These are phyloP conservation scores for Hypoxylon sp. DNA, from an alignment of 2,329 filamentous ascomycete species.

Conservation along the genomic window DNA sequence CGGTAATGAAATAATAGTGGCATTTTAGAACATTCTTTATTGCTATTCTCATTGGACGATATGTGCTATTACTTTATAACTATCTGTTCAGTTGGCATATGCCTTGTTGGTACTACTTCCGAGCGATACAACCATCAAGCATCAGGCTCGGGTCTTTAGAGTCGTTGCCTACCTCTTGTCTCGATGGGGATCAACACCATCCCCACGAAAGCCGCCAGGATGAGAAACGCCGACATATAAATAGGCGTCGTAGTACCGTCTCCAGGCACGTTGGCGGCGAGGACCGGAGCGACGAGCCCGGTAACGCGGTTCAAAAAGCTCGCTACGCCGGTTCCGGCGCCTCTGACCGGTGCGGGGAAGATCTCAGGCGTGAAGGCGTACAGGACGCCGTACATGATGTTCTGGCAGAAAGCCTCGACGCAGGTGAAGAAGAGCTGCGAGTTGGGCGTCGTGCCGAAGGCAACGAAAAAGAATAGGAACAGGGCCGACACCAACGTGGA, in stretches of 20 bases:
- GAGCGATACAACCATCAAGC: too few relatives aligned
- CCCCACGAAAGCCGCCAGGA: slow-evolving; percentile 68
- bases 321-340: slow-evolving; percentile 78
- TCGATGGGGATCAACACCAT: slow-evolving; percentile 73
- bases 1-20: slow-evolving; percentile 12
- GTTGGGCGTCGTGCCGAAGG: slow-evolving; percentile 65
- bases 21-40: slow-evolving; percentile 5
- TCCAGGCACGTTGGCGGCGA: slow-evolving; percentile 71
- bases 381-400: slow-evolving; percentile 81
- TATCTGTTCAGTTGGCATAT: background rate
- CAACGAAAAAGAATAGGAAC: slow-evolving; percentile 76
- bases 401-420: slow-evolving; percentile 77
- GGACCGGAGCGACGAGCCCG: slow-evolving; percentile 75
- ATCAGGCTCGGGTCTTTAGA: slow-evolving; percentile 52
- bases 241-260: slow-evolving; percentile 69
- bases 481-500: slow-evolving; percentile 75
- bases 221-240: slow-evolving; percentile 67
- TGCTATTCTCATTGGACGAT: slow-evolving; percentile 8
- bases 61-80: slow-evolving; percentile 8
- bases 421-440: slow-evolving; percentile 75
- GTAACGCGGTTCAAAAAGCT: slow-evolving; percentile 77
- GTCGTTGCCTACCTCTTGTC: slow-evolving; percentile 68
- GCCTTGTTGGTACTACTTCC: background rate
- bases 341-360: slow-evolving; percentile 77
- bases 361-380: slow-evolving; percentile 83